Base-by-base conservation (phyloP, 139 green algal genomes). In the Chlorella sp. region DNA sequence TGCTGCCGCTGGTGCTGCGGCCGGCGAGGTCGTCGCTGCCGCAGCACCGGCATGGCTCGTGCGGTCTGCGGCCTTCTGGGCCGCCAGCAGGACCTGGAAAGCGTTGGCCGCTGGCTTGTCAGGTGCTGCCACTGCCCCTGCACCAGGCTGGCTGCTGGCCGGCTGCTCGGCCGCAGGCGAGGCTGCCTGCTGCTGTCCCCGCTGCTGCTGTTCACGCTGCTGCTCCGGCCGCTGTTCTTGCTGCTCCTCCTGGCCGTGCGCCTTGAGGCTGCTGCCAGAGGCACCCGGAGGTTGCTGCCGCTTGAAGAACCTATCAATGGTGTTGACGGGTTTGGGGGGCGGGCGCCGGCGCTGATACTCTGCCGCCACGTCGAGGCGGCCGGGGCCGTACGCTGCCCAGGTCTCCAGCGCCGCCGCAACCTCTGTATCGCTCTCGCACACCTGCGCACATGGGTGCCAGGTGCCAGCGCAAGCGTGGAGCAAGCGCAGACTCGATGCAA, bases 321-420 rank as follows among this genome's bases (percentile, higher is more conserved):
- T 65, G 68, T 74, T 74, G 2, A 65, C 27, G 27, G n/a, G n/a
- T n/a, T 74, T 74, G 25, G 51, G 68, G 12, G 68, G 68, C 40
- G 51, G 36, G 27, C 51, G 68, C 51, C 50, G 68, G 21, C 68
- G 35, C 6, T n/a, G 36, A 48, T 65, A 74, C 51, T 65, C 68
- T 21, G 68, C 51, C 2, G 36, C 68, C 5, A 51, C 51, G 68
- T 74, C 48, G 6, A 38, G 51, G 68, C 65, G 68, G 25, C 7
- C 7, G 21, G 51, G 50, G 15, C 53, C 51, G 8, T 43, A 83
- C 19, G 3, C 27, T 1, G 71, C 33, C 72, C 80, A 91, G 12
- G 71, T 64, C 17, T 80, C 19, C 33, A 89, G 56, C 2, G 80
- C 82, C 7, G 73, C 43, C 35, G 72, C 69, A 21, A 91, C 83